A percentile compares a stretch with the other conserved stretches of the same genome.
Evolutionary conservation across 306 rosid genomes (phyloP).

Genomic region (Vicia faba): DNA sequence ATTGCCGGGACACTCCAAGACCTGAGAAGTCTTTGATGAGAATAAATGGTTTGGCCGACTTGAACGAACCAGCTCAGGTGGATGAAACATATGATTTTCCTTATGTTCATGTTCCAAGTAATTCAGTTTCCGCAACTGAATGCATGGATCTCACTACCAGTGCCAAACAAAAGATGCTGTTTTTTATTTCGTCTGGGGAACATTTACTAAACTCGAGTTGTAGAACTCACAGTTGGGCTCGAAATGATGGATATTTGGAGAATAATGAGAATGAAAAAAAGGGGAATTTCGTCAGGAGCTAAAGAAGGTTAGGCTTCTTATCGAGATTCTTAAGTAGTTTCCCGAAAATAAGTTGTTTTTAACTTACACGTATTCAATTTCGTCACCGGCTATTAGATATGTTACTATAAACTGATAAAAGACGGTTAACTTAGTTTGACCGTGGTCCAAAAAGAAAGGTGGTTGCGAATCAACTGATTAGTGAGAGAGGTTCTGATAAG

Average conservation of each 20-base stretch:
- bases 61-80: conserved; percentile 75
- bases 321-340: conserved; percentile 11
- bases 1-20: conserved; percentile 49
- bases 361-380: not conserved
- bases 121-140: conserved; percentile 49
- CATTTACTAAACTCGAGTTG: conserved; percentile 45
- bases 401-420: too few species aligned
- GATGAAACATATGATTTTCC: conserved; percentile 70
- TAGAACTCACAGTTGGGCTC: conserved; percentile 46
- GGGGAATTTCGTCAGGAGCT: conserved; percentile 53
- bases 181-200: conserved; percentile 55
- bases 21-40: conserved; percentile 49
- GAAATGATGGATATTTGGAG: conserved; percentile 48
- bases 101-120: conserved; percentile 41
- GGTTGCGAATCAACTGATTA: too few species aligned
- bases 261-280: conserved; percentile 56
- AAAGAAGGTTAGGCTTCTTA: conserved; percentile 67
- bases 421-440: too few species aligned
- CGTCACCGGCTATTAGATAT: too few species aligned
- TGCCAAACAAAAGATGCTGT: conserved; percentile 46
- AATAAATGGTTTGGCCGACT: conserved; percentile 71
- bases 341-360: not conserved
- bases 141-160: conserved; percentile 43
- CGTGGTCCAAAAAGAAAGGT: too few species aligned
- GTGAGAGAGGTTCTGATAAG: conserved; percentile 8